Evolutionary conservation across 768 basidiomycete species (phyloP), one percentile per base, ranked within the genome.

Genomic region (Phanerochaete sordida): DNA sequence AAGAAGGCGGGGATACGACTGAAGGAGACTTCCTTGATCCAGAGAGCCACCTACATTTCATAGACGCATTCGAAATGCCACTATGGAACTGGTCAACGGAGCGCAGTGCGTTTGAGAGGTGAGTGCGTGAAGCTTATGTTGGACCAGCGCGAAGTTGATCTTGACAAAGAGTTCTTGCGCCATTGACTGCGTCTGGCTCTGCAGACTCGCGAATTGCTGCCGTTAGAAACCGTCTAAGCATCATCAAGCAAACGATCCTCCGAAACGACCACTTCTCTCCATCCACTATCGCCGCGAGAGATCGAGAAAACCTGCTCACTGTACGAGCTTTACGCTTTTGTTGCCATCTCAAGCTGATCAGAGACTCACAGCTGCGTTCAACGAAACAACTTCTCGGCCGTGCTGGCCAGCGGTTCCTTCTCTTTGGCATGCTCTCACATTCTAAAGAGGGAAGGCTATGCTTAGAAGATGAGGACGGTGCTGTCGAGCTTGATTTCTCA

Each of bases 211-310:
- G 93, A 62, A 84, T 94, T 35, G 75, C 79, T 28, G 89, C 92
- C 47, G 77, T 92, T 27, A 84, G 96, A 33, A 91, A 98, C 71
- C 78, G 96, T 52, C 80, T 96, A 63, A 85, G 92, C 70, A 86
- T 98, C 53, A 93, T 98, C 66, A 91, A 88, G 70, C 96, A 98
- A 75, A 90, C 92, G 67, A 85, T 98, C 28, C 77, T 98, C 39
- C 81, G 97, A 43, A 98, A 98, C 68, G 97, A 99, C 70, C 95
- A 98, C 72, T 99, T 99, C 74, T 93, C 93, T 1, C 95, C 97
- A 2, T 96, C 96, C 6, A 95, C 94, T 0, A 74, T 98, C 39
- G 91, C 94, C 44, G 95, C 93, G 16, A 84, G 87, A 55, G 93
- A 98, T 73, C 78, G 94, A 60, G 87, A 89, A 62, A 85, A 86